Conservation (phyloP, 306 rosid genomes). For the Medicago arabica region DNA sequence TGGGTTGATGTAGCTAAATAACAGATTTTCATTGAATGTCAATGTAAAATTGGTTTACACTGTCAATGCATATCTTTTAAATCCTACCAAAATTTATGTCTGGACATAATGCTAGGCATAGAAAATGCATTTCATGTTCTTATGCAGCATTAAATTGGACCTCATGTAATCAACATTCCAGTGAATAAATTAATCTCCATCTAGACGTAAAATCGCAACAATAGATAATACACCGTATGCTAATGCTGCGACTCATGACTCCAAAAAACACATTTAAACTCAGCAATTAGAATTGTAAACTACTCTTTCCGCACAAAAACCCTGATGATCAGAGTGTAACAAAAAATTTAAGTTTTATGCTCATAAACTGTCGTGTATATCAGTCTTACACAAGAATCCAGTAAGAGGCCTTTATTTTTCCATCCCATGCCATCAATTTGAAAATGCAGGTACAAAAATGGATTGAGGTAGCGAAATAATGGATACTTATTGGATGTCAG, state of each 20-base stretch:
- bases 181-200: neutral
- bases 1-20: neutral
- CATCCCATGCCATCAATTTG: neutral
- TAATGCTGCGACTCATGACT: neutral
- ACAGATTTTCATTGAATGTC: too few species aligned
- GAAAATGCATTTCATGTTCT: too few species aligned
- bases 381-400: neutral
- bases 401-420: neutral
- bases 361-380: neutral
- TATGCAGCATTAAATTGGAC: too few species aligned
- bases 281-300: neutral
- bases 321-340: neutral
- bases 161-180: too few species aligned
- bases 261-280: constrained; percentile 14
- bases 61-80: neutral
- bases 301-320: neutral
- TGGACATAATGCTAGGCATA: too few species aligned
- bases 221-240: neutral
- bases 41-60: neutral
- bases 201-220: neutral
- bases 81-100: neutral
- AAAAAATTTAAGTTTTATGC: neutral
- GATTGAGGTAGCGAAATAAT: neutral
- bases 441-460: neutral
- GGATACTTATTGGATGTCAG: too few species aligned